These are phyloP conservation scores for Avena atlantica DNA, from an alignment of 176 grass and related monocot species.

Conservation along the genomic window DNA sequence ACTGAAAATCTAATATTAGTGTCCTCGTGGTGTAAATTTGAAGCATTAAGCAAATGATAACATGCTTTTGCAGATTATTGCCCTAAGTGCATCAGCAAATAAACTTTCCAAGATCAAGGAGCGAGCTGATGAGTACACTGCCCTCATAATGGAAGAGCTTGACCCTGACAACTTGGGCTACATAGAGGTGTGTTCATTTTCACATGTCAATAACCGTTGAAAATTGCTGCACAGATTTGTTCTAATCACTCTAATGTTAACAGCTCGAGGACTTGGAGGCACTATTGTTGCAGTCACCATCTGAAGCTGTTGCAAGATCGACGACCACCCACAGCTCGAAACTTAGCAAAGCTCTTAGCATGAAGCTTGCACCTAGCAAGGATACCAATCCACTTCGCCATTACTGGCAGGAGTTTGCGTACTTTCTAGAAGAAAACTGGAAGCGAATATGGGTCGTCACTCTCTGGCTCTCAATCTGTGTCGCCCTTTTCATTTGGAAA, in stretches of 20 bases:
- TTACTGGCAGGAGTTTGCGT: constrained; percentile 62
- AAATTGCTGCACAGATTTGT: background rate
- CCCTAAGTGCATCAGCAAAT: constrained; percentile 91
- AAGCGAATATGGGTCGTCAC: constrained; percentile 83
- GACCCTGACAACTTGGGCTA: constrained; percentile 74
- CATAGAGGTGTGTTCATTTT: constrained; percentile 64
- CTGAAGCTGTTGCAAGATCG: constrained; percentile 56
- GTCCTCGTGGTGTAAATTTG: constrained; percentile 6
- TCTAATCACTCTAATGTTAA: constrained; percentile 28
- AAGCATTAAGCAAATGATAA: background rate
- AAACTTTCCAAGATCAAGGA: constrained; percentile 92
- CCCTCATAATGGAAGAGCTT: constrained; percentile 94
- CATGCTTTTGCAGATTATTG: constrained; percentile 67
- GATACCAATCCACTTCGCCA: constrained; percentile 46
- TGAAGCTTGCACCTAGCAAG: constrained; percentile 70
- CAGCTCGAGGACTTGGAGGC: constrained; percentile 83
- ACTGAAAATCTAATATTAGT: background rate
- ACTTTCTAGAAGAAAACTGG: constrained; percentile 92
- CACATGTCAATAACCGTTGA: background rate
- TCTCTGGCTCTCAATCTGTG: constrained; percentile 80
- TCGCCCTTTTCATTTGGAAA: constrained; percentile 81
- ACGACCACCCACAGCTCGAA: constrained; percentile 74
- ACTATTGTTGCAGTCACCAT: constrained; percentile 71
- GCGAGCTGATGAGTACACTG: constrained; percentile 78
- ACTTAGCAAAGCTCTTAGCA: constrained; percentile 86